Conservation (phyloP, 768 basidiomycete species). For the Amanita rubescens region DNA sequence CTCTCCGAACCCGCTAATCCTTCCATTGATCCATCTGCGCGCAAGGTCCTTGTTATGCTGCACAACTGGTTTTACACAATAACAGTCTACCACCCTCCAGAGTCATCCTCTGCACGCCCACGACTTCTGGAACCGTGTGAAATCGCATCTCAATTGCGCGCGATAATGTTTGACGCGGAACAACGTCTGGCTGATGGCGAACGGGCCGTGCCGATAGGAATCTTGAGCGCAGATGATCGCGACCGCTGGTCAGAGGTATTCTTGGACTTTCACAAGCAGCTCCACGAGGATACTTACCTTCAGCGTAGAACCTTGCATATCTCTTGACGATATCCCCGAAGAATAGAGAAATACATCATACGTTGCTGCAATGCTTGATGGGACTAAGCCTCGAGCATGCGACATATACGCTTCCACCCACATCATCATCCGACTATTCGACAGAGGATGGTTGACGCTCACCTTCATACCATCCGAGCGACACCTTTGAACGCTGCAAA, state of each 20-base stretch:
- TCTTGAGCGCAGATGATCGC: slow-evolving; percentile 72
- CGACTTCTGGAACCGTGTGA: slow-evolving; percentile 28
- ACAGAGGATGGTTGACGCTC: slow-evolving; percentile 49
- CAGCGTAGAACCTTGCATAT: slow-evolving; percentile 51
- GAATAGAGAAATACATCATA: slow-evolving; percentile 54
- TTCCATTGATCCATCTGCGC: slow-evolving; percentile 35
- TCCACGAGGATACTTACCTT: not conserved
- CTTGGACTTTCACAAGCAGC: slow-evolving; percentile 1
- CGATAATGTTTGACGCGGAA: slow-evolving; percentile 51
- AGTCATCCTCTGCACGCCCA: slow-evolving; percentile 19
- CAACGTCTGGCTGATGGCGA: slow-evolving; percentile 45
- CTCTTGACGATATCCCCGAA: slow-evolving; percentile 58
- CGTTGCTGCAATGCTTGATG: slow-evolving; percentile 71
- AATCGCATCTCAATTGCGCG: slow-evolving; percentile 38
- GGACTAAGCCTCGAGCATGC: slow-evolving; percentile 76
- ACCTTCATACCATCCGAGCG: slow-evolving; percentile 66
- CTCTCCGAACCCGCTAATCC: slow-evolving; percentile 42
- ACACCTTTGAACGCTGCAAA: slow-evolving; percentile 59
- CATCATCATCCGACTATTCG: slow-evolving; percentile 14
- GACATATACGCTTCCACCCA: slow-evolving; percentile 36
- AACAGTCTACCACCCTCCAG: slow-evolving; percentile 46
- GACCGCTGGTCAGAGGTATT: slow-evolving; percentile 76
- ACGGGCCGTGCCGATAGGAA: slow-evolving; percentile 51
- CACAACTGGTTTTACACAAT: slow-evolving; percentile 79
- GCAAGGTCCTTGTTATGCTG: slow-evolving; percentile 60